Evolutionary conservation across 768 basidiomycete genomes (phyloP).

Genomic region (Mycena latifolia): DNA sequence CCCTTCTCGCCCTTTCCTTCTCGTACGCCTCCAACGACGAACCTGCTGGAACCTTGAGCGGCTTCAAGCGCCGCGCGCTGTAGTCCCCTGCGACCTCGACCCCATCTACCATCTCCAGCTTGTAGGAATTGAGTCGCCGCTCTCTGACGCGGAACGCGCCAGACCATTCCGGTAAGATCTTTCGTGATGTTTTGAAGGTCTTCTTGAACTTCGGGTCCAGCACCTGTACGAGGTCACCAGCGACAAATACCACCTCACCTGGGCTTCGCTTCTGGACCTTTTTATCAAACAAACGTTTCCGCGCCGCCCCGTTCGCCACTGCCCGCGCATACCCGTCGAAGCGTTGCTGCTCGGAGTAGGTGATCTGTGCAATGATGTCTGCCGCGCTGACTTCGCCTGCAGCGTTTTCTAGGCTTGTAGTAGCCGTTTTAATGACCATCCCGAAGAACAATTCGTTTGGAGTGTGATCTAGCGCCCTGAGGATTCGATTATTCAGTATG

Average conservation of each 20-base stretch:
- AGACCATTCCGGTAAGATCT: not conserved
- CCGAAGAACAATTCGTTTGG: conserved; percentile 47
- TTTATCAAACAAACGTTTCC: not conserved
- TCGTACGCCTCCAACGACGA: not conserved
- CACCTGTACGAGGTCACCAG: conserved; percentile 38
- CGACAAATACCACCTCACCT: conserved; percentile 36
- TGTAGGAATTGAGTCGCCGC: not conserved
- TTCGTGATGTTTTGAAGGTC: not conserved
- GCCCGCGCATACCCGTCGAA: conserved; percentile 42
- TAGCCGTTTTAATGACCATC: conserved; percentile 42
- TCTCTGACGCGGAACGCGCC: not conserved
- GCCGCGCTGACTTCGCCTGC: not conserved
- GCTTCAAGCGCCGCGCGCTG: not conserved
- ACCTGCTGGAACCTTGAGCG: not conserved
- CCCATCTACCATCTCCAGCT: not conserved
- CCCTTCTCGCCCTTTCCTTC: not conserved
- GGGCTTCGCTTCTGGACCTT: not conserved
- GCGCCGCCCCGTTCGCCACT: conserved; percentile 33
- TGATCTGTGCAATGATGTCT: conserved; percentile 37
- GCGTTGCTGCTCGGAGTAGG: conserved; percentile 44
- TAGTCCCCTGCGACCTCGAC: not conserved
- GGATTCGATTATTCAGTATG: conserved; percentile 34
- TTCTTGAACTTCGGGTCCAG: not conserved
- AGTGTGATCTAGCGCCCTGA: conserved; percentile 9
- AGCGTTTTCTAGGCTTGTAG: conserved; percentile 13